Conservation (phyloP, 805 yeast genomes). For the Ogataea polymorpha region DNA sequence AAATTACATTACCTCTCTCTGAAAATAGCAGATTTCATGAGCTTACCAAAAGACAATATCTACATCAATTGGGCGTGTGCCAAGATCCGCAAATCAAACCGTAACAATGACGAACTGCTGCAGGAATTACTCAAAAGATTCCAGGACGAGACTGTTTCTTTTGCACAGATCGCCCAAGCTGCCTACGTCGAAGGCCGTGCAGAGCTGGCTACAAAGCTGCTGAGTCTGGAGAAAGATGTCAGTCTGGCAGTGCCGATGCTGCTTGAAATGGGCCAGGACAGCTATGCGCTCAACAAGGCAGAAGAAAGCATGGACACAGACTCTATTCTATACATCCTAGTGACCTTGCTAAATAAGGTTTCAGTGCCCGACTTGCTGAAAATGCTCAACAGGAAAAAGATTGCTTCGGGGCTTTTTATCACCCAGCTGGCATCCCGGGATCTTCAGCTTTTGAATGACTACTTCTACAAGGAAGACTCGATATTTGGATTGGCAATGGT, state of each 20-base stretch:
- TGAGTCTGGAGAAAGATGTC: slow-evolving; percentile 64
- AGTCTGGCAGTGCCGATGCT: slow-evolving; percentile 60
- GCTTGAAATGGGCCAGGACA: slow-evolving; percentile 68
- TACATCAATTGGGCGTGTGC: slow-evolving; percentile 79
- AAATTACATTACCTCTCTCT: slow-evolving; percentile 61
- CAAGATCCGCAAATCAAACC: slow-evolving; percentile 55
- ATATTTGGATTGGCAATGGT: slow-evolving; percentile 44
- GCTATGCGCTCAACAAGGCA: slow-evolving; percentile 64
- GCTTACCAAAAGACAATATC: slow-evolving; percentile 47
- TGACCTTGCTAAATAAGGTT: slow-evolving; percentile 51
- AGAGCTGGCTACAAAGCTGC: slow-evolving; percentile 61
- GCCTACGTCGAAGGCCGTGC: slow-evolving; percentile 83
- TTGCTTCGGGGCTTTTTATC: slow-evolving; percentile 40
- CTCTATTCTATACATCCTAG: slow-evolving; percentile 54
- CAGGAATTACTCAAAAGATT: slow-evolving; percentile 47
- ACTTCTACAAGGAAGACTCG: slow-evolving; percentile 62
- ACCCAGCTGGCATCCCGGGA: slow-evolving; percentile 34
- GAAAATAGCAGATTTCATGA: slow-evolving; percentile 51
- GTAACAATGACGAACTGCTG: slow-evolving; percentile 59
- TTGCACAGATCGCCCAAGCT: slow-evolving; percentile 54
- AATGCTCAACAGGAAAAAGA: slow-evolving; percentile 47
- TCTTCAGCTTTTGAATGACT: slow-evolving; percentile 45
- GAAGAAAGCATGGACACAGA: slow-evolving; percentile 60
- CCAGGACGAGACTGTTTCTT: slow-evolving; percentile 44
- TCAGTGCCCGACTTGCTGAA: slow-evolving; percentile 69